Base-by-base conservation (phyloP, 352 stramenopile species). In the Pythium chondricola region DNA sequence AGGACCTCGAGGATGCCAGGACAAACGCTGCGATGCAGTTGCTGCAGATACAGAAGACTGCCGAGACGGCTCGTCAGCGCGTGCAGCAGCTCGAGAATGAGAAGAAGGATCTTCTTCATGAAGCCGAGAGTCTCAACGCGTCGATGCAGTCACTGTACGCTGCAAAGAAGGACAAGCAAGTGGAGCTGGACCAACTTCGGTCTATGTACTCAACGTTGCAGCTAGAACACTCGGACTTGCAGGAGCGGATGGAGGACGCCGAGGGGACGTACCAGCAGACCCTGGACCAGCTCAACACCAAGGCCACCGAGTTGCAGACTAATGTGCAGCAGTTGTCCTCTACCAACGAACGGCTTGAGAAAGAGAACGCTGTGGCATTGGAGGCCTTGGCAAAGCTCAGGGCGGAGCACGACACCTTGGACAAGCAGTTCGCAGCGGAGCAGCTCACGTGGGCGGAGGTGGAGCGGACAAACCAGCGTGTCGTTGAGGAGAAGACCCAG, bases 51-150 rank as follows among this genome's bases (percentile, higher is more conserved):
- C 74, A 85, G 22, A 80, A 83, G 32, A 59, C 40, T 8, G 31
- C 88, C 10, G 78, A 90, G 4, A 53, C 55, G 0, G 72, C 83
- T 26, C 64, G 69, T 5, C 26, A 46, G 13, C 66, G 78, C 14
- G 71, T 68, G 3, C 44, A 57, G 21, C 57, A 80, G 14, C 58
- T 89, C 1, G 78, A 89, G 50, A 43, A 32, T 17, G 78, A 86
- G 24, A 89, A 89, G 48, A 65, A 67, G 2, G 74, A 89, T 32
- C 52, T 89, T 22, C 53, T 89, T 3, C 63, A 74, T 14, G 78
- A 89, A 63, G 74, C 74, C 1, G 73, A 83, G 25, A 61, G 74
- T 8, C 56, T 87, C 26, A 89, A 86, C 39, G 31, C 40, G 16
- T 75, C 66, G 18, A 58, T 86, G 56, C 74, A 85, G 40, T 38